These are phyloP conservation scores for Xylaria sp. DNA, from an alignment of 2,329 filamentous ascomycete genomes.

Conservation along the genomic window DNA sequence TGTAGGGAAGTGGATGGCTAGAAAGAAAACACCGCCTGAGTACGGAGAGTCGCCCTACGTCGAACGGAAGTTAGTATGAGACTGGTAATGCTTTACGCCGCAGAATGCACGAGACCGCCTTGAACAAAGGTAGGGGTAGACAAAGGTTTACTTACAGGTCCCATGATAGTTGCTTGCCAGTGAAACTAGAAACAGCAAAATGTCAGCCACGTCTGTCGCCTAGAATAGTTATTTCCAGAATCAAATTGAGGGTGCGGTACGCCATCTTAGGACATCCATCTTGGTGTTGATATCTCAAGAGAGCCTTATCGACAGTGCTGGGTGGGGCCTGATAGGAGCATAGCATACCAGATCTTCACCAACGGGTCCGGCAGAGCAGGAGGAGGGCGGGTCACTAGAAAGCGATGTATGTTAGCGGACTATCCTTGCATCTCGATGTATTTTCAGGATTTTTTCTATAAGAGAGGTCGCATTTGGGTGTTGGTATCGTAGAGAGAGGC, in stretches of 20 bases:
- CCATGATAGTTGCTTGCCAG: constrained; percentile 99
- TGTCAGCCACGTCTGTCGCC: constrained; percentile 40
- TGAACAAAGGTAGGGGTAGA: constrained; percentile 22
- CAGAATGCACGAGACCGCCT: background rate
- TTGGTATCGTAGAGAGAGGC: background rate
- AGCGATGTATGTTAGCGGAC: constrained; percentile 26
- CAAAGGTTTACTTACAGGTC: constrained; percentile 75
- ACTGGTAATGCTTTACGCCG: background rate
- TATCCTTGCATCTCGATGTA: no score
- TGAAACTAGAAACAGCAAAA: constrained; percentile 73
- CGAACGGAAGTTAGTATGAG: constrained; percentile 14
- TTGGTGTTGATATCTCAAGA: constrained; percentile 23
- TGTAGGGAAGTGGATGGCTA: constrained; percentile 98
- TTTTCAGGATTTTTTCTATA: no score
- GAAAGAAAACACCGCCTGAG: constrained; percentile 98
- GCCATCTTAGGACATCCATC: constrained; percentile 30
- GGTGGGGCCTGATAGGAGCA: constrained; percentile 40
- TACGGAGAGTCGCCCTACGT: constrained; percentile 90
- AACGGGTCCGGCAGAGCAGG: constrained; percentile 95
- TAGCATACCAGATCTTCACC: constrained; percentile 96
- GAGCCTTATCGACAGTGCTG: constrained; percentile 37
- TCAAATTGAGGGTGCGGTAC: constrained; percentile 30
- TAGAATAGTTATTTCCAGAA: no score
- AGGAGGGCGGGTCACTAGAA: constrained; percentile 91
- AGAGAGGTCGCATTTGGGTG: background rate